These are phyloP conservation scores for Lavandula angustifolia DNA, from an alignment of 257 asterid species.

Conservation along the genomic window DNA sequence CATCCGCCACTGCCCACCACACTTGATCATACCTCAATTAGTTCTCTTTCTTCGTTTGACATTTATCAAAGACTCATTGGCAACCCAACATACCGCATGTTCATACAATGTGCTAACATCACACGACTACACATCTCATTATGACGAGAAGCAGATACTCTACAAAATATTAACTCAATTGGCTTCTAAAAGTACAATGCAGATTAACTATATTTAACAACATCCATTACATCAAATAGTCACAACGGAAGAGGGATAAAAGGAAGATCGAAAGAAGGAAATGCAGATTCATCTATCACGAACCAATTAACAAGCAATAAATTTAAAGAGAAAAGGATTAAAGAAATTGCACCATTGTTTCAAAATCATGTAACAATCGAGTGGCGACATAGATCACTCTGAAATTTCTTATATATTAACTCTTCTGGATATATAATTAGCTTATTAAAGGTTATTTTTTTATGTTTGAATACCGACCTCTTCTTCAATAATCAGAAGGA, in stretches of 20 bases:
- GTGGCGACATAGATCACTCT: conserved; percentile 17
- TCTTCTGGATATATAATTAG: too few species aligned
- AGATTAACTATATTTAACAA: conserved; percentile 19
- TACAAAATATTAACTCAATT: conserved; percentile 15
- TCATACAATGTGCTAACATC: background rate
- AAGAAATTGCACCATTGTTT: conserved; percentile 1
- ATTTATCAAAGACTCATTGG: background rate
- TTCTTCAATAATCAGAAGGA: too few species aligned
- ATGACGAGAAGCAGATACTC: conserved; percentile 20
- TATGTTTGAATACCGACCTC: too few species aligned
- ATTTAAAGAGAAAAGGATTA: background rate
- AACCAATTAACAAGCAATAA: conserved; percentile 9
- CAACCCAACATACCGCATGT: background rate
- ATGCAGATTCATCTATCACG: conserved; percentile 17
- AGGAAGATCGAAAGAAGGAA: background rate
- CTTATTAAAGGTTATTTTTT: too few species aligned
- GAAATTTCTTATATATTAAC: too few species aligned
- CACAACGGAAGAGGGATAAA: background rate
- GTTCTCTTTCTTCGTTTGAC: background rate
- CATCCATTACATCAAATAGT: conserved; percentile 24
- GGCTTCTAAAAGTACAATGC: conserved; percentile 13
- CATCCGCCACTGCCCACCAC: too few species aligned
- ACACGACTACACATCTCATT: conserved; percentile 4
- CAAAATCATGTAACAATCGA: conserved; percentile 14
- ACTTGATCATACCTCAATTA: conserved; percentile 5